Conservation (phyloP, 2,329 filamentous ascomycete genomes). For the Epichloe brachyelytri region DNA sequence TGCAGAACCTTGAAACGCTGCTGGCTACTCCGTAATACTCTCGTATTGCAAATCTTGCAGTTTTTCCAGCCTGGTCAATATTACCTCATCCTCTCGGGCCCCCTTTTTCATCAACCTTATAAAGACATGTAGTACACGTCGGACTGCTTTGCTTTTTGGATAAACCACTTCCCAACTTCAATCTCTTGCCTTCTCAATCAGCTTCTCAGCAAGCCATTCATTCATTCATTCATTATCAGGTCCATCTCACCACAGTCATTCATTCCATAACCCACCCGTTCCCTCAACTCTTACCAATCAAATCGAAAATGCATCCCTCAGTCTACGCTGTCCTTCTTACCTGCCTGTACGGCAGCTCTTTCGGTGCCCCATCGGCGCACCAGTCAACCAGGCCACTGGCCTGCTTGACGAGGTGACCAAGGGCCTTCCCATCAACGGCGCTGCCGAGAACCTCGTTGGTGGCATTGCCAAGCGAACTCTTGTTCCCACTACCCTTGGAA, state of each 20-base stretch:
- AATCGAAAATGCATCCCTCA: slow-evolving; percentile 1
- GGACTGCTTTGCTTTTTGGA: too few species aligned
- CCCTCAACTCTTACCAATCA: neutral
- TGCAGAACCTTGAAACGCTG: too few species aligned
- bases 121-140: too few species aligned
- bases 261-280: neutral
- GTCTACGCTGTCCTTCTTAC: slow-evolving; percentile 2
- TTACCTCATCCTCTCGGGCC: too few species aligned
- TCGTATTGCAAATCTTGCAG: too few species aligned
- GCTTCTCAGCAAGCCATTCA: neutral
- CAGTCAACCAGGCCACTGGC: neutral
- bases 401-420: neutral
- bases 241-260: neutral
- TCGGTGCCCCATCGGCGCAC: neutral
- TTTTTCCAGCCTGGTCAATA: too few species aligned
- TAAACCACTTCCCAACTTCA: too few species aligned
- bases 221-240: neutral
- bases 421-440: too few species aligned
- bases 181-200: too few species aligned
- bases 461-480: neutral
- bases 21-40: too few species aligned
- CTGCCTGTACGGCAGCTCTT: slow-evolving; percentile 4
- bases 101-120: too few species aligned
- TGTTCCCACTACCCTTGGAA: neutral
- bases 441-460: neutral